Conservation (phyloP, 208 protist genomes). For the Porcisia deanei region DNA sequence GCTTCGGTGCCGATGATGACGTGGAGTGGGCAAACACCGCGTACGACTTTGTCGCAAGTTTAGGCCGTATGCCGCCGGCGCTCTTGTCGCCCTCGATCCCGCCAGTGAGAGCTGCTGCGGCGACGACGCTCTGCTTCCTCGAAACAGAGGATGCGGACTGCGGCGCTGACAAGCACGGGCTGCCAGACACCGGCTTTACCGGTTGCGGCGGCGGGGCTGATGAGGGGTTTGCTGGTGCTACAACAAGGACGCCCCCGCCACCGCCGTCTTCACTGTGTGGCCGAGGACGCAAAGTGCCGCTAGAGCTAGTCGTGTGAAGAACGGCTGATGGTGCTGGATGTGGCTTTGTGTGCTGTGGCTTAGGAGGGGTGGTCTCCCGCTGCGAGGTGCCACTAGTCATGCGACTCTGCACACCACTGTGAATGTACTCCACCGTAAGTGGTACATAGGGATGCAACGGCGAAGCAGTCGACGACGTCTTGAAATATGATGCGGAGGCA, state of each 20-base stretch:
- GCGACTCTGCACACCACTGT: slow-evolving; percentile 1
- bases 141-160: background rate
- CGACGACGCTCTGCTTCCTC: slow-evolving; percentile 6
- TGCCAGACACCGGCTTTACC: slow-evolving; percentile 5
- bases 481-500: background rate
- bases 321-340: background rate
- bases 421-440: slow-evolving; percentile 4
- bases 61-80: background rate
- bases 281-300: background rate
- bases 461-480: background rate
- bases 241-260: background rate
- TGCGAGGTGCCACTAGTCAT: slow-evolving; percentile 10
- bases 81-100: slow-evolving; percentile 1
- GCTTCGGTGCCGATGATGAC: slow-evolving; percentile 6
- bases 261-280: background rate
- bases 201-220: background rate
- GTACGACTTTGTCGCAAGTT: slow-evolving; percentile 12
- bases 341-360: background rate
- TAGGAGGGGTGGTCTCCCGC: background rate
- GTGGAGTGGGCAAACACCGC: slow-evolving; percentile 12
- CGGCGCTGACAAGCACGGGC: background rate
- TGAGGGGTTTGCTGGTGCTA: background rate
- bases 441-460: slow-evolving; percentile 9
- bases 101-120: background rate
- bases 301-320: background rate